Percentiles rank a stretch among this genome's conserved stretches.
Conservation (phyloP, 768 basidiomycete species). For the Phylloporus scabripes region DNA sequence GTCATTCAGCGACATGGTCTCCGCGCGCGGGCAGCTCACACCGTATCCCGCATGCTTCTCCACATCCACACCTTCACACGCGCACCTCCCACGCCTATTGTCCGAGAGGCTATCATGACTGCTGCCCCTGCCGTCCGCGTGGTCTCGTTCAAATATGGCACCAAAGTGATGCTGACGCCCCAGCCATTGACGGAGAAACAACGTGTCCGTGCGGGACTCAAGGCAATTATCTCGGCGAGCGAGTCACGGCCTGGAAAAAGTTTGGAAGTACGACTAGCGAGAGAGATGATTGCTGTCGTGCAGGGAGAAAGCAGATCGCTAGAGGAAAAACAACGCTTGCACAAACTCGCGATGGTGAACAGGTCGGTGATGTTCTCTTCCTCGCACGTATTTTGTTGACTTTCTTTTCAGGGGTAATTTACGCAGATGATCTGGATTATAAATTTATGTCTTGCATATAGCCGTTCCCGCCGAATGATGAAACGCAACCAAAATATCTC, state of each 20-base stretch:
- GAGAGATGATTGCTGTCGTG: slow-evolving; percentile 71
- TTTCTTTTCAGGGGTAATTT: slow-evolving; percentile 20
- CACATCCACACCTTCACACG: slow-evolving; percentile 71
- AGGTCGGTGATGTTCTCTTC: slow-evolving; percentile 45
- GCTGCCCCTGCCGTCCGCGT: slow-evolving; percentile 69
- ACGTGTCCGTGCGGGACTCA: slow-evolving; percentile 61
- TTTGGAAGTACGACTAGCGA: slow-evolving; percentile 66
- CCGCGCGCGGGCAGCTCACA: slow-evolving; percentile 52
- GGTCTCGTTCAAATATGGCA: slow-evolving; percentile 51
- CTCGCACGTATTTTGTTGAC: background rate
- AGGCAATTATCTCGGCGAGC: slow-evolving; percentile 65
- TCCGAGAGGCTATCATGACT: slow-evolving; percentile 63
- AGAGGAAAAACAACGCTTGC: slow-evolving; percentile 55
- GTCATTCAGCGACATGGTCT: slow-evolving; percentile 60
- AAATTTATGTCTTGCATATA: background rate
- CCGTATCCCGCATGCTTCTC: slow-evolving; percentile 57
- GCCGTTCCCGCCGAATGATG: background rate
- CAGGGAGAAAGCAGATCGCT: slow-evolving; percentile 56
- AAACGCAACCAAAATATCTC: background rate
- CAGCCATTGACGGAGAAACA: slow-evolving; percentile 77
- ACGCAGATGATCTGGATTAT: slow-evolving; percentile 7
- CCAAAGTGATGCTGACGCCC: slow-evolving; percentile 64
- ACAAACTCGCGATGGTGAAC: slow-evolving; percentile 69
- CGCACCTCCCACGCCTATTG: slow-evolving; percentile 72
- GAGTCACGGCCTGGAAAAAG: slow-evolving; percentile 51